Percentiles rank a stretch among this genome's conserved stretches.
Evolutionary conservation across 768 basidiomycete genomes (phyloP).

Genomic region (Boletus tomentosulus): DNA sequence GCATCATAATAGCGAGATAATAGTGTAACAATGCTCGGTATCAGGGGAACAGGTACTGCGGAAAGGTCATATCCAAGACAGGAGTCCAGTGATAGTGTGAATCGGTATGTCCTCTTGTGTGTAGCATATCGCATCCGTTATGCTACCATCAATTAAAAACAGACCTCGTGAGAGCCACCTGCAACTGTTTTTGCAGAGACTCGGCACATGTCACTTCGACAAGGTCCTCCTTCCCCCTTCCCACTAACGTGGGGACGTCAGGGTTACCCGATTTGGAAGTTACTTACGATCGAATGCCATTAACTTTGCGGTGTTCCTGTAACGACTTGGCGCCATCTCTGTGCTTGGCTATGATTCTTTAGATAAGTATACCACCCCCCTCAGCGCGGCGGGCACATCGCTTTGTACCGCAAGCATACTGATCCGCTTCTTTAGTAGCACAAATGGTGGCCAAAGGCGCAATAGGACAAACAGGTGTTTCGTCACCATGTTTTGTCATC

Average conservation of each 20-base stretch:
- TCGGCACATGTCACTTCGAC: neutral
- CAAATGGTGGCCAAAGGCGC: neutral
- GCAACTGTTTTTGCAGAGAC: neutral
- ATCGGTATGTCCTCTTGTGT: neutral
- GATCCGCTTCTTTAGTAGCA: neutral
- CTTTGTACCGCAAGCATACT: neutral
- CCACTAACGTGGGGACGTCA: neutral
- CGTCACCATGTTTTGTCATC: neutral
- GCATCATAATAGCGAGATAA: too few species aligned
- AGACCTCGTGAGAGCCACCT: neutral
- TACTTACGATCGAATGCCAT: too few species aligned
- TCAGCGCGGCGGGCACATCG: neutral
- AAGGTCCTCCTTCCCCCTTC: neutral
- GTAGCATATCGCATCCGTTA: neutral
- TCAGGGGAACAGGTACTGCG: too few species aligned
- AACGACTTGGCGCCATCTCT: too few species aligned
- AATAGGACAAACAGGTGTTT: neutral
- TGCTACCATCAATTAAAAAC: neutral
- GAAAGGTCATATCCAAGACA: too few species aligned
- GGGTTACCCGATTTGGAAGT: neutral
- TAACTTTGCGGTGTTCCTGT: too few species aligned
- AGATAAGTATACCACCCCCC: neutral
- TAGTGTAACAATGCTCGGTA: too few species aligned
- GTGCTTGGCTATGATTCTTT: neutral
- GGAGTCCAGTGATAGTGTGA: neutral